Evolutionary conservation across 768 basidiomycete genomes (phyloP), one percentile per base, ranked within the genome.

Genomic region (Suillus discolor): DNA sequence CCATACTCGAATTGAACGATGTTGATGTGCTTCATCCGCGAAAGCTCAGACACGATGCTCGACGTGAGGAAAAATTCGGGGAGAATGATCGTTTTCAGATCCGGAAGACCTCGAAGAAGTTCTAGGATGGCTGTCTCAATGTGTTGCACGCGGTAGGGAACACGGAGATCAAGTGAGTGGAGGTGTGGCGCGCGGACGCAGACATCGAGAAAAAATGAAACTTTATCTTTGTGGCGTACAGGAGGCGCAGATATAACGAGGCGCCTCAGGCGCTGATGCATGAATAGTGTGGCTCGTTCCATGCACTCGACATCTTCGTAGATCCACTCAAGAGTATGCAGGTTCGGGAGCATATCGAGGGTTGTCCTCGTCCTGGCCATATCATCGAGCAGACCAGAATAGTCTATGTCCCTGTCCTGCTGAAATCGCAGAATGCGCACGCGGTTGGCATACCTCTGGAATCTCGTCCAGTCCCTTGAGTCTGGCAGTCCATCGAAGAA

Each of bases 1-100:
- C 77, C 65, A 68, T 85, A 87, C 62, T 83, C 84, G 63, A 87
- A 89, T 62, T 88, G 85, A n/a, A 89, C 65, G 7, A 79, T 69
- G 6, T 75, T 73, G 0, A 89, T 80, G 57, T 82, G 69, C 31
- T 75, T 75, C 38, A 84, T 75, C 15, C 63, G 78, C 8, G 87
- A 85, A 18, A 86, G 73, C 4, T 77, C 70, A 63, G 86, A 80
- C n/a, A 85, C 74, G 23, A 88, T 67, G 1, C 70, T 67, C 2
- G 82, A 78, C 0, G 87, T 88, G 11, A 84, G 67, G 57, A 81
- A 81, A 66, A 81, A 89, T 6, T 83, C 79, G 0, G 89, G 88
- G 3, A 89, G 74, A 11, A 80, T 77, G 53, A 88, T 71, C 68
- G 78, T 82, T 45, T 80, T 77, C 23, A 89, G 80, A 62, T 81